Evolutionary conservation across 1,284 basidiomycete genomes (phyloP).

Genomic region (Xanthoconium separans): DNA sequence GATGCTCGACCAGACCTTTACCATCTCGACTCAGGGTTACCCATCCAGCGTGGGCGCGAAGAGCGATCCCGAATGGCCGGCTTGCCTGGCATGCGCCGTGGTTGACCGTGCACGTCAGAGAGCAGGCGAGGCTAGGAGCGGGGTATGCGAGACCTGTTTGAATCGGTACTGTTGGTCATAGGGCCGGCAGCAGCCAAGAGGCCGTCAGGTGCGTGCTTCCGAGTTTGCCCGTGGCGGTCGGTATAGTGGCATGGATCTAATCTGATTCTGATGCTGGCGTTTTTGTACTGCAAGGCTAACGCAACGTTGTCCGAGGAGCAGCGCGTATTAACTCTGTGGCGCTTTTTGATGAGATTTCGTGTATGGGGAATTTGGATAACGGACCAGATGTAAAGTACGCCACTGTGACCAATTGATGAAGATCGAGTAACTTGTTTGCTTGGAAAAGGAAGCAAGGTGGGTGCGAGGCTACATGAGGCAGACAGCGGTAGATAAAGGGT

Average conservation of each 20-base stretch:
- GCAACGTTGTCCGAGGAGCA: conserved; percentile 11
- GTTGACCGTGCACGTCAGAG: conserved; percentile 41
- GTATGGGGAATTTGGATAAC: neutral
- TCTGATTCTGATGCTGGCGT: conserved; percentile 1
- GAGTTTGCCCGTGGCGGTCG: conserved; percentile 10
- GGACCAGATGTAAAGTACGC: conserved; percentile 13
- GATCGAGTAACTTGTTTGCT: conserved; percentile 4
- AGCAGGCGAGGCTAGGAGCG: conserved; percentile 29
- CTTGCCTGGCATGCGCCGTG: conserved; percentile 45
- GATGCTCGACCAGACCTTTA: conserved; percentile 43
- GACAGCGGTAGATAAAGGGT: conserved; percentile 1
- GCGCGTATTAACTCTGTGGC: conserved; percentile 13
- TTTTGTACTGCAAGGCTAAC: conserved; percentile 2
- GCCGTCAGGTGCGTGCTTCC: conserved; percentile 2
- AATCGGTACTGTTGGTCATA: conserved; percentile 40
- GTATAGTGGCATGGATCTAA: conserved; percentile 17
- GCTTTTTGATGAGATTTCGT: conserved; percentile 11
- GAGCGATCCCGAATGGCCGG: conserved; percentile 41
- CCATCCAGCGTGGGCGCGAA: conserved; percentile 11
- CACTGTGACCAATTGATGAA: conserved; percentile 15
- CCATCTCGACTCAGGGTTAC: conserved; percentile 42
- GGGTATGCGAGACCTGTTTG: conserved; percentile 40
- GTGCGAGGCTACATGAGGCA: conserved; percentile 5
- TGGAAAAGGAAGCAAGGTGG: conserved; percentile 13
- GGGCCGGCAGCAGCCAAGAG: neutral